Evolutionary conservation across 768 basidiomycete species (phyloP).

Genomic region (Tephrocybe sp.): DNA sequence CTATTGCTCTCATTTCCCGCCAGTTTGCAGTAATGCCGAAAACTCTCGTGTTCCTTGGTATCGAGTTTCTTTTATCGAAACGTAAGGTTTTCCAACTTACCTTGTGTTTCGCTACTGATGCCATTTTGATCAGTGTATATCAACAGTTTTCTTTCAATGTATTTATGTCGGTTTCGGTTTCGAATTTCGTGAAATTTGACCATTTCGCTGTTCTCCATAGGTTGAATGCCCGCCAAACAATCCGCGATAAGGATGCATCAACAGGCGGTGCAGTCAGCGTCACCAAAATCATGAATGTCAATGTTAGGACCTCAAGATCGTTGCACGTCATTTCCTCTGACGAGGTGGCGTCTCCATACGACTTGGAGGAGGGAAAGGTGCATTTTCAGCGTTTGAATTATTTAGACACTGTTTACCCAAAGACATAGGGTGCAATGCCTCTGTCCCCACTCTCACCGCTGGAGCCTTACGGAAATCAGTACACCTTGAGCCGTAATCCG

Average conservation of each 20-base stretch:
- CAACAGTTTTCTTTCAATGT: slow-evolving; percentile 33
- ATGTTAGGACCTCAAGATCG: slow-evolving; percentile 12
- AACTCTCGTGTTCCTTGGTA: slow-evolving; percentile 20
- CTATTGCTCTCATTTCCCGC: neutral
- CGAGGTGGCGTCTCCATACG: neutral
- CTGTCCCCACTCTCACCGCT: slow-evolving; percentile 6
- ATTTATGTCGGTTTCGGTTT: neutral
- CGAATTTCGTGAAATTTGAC: neutral
- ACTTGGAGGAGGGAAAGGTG: slow-evolving; percentile 12
- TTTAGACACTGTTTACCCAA: too few species aligned
- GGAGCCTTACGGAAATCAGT: too few species aligned
- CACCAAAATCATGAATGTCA: slow-evolving; percentile 17
- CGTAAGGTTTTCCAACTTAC: slow-evolving; percentile 7
- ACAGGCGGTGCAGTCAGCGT: slow-evolving; percentile 7
- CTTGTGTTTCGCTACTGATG: neutral
- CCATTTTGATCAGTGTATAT: slow-evolving; percentile 23
- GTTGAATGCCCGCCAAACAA: slow-evolving; percentile 22
- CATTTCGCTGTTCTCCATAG: too few species aligned
- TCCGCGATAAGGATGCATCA: slow-evolving; percentile 13
- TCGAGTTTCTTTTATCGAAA: slow-evolving; percentile 21
- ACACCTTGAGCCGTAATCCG: neutral
- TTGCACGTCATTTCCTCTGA: neutral
- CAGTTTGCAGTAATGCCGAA: slow-evolving; percentile 18
- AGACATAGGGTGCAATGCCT: neutral
- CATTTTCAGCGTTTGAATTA: neutral